phyloP scores from a whole-genome alignment of 345 rosid species.

The Gossypium australe region DNA sequence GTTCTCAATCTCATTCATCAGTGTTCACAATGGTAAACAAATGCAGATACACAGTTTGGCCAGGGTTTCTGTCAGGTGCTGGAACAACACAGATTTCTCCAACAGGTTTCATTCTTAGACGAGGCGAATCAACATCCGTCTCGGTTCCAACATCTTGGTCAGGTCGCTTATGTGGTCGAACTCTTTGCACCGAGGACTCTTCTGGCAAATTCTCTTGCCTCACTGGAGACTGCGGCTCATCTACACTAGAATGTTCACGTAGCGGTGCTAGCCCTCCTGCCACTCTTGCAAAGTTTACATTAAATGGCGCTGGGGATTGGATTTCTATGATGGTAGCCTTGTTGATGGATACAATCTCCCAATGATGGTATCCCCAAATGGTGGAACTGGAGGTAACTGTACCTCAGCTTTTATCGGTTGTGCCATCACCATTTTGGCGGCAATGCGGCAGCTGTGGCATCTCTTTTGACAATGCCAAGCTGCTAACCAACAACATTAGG shows the following conservation, averaged over 20 bases:
- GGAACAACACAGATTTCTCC: conserved; percentile 42
- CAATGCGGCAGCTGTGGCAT: background rate
- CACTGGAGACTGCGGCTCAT: conserved; percentile 56
- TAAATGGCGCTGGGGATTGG: conserved; percentile 39
- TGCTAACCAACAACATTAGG: background rate
- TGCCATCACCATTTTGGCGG: background rate
- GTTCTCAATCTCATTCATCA: background rate
- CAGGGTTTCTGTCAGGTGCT: conserved; percentile 55
- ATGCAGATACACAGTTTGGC: conserved; percentile 57
- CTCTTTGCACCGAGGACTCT: conserved; percentile 41
- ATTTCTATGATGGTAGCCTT: conserved; percentile 63
- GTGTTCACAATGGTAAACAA: conserved; percentile 49
- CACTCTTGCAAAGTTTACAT: conserved; percentile 47
- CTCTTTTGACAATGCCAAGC: background rate
- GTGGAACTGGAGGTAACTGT: conserved; percentile 40
- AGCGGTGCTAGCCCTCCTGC: conserved; percentile 50
- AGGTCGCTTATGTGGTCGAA: conserved; percentile 67
- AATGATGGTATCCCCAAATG: conserved; percentile 44
- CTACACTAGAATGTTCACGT: conserved; percentile 42
- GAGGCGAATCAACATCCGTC: conserved; percentile 30
- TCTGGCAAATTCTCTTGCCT: conserved; percentile 51
- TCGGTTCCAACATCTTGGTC: conserved; percentile 45
- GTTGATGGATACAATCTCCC: conserved; percentile 74
- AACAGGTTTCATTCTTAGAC: conserved; percentile 50
- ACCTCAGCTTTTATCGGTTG: conserved; percentile 14